A percentile compares a stretch with the other conserved stretches of the same genome.
Evolutionary conservation across 129 eudicot genomes (phyloP).

Genomic region (Saussurea involucrata): DNA sequence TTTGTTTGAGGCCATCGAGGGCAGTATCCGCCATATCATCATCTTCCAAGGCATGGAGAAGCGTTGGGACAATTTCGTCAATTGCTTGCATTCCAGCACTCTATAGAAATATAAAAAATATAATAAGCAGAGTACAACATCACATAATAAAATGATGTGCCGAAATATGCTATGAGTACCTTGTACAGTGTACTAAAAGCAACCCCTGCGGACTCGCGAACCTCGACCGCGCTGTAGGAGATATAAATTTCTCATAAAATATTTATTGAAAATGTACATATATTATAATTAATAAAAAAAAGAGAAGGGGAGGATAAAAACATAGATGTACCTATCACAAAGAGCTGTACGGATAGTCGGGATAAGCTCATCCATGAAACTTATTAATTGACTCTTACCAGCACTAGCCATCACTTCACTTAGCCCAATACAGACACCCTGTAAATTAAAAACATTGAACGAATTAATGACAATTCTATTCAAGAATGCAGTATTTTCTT

Average conservation of each 20-base stretch:
- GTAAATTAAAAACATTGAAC: constrained; percentile 6
- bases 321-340: constrained; percentile 75
- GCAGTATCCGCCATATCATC: constrained; percentile 92
- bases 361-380: constrained; percentile 78
- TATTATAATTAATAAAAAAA: neutral
- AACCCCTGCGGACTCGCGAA: constrained; percentile 92
- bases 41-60: constrained; percentile 95
- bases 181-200: constrained; percentile 96
- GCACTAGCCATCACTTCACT: constrained; percentile 99
- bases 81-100: constrained; percentile 99
- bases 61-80: constrained; percentile 96
- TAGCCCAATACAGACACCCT: constrained; percentile 98
- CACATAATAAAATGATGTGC: neutral
- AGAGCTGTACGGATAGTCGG: constrained; percentile 97
- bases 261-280: neutral
- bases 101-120: constrained; percentile 28
- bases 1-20: constrained; percentile 98
- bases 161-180: constrained; percentile 38
- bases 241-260: constrained; percentile 8
- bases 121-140: neutral
- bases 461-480: neutral
- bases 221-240: constrained; percentile 58
- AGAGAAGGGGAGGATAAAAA: neutral
- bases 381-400: constrained; percentile 84
- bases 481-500: neutral